Percentiles rank a stretch among this genome's conserved stretches.
phyloP scores from a whole-genome alignment of 2,329 filamentous ascomycete species.

The Aspergillus piperis region DNA sequence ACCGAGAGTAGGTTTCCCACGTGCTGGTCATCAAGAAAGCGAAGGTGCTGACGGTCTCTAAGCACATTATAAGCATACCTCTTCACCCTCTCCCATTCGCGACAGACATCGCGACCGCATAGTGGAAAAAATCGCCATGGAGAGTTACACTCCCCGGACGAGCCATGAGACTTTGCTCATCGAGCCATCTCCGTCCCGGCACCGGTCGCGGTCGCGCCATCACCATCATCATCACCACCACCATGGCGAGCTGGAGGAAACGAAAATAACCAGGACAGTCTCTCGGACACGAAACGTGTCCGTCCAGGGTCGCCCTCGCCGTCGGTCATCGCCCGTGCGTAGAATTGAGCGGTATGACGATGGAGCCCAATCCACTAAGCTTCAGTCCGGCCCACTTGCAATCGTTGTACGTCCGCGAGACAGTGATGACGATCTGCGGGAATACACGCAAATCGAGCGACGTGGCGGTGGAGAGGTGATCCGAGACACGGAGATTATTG shows the following conservation, averaged over 20 bases:
- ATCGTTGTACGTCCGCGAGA: constrained; percentile 51
- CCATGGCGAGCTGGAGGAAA: constrained; percentile 31
- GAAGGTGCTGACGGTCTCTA: constrained; percentile 3
- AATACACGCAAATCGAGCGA: constrained; percentile 68
- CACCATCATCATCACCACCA: constrained; percentile 21
- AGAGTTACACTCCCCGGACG: constrained; percentile 27
- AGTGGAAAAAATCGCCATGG: constrained; percentile 33
- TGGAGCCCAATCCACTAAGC: constrained; percentile 35
- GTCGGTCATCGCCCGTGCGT: constrained; percentile 40
- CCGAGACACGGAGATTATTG: constrained; percentile 37
- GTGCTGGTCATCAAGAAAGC: constrained; percentile 1
- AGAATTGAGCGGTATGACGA: constrained; percentile 35
- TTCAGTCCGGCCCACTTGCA: constrained; percentile 51
- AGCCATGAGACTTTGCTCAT: constrained; percentile 36
- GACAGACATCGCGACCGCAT: constrained; percentile 22
- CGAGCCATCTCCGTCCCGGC: constrained; percentile 33
- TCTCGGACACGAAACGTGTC: constrained; percentile 41
- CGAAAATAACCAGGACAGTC: constrained; percentile 27
- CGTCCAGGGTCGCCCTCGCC: constrained; percentile 34
- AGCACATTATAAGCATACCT: constrained; percentile 29
- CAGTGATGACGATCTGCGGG: constrained; percentile 66
- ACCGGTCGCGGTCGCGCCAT: constrained; percentile 28
- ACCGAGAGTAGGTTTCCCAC: constrained; percentile 33
- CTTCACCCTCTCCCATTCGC: constrained; percentile 28
- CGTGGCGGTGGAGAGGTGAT: constrained; percentile 38